phyloP scores from a whole-genome alignment of 768 basidiomycete genomes.

The Tephrocybe sp. region DNA sequence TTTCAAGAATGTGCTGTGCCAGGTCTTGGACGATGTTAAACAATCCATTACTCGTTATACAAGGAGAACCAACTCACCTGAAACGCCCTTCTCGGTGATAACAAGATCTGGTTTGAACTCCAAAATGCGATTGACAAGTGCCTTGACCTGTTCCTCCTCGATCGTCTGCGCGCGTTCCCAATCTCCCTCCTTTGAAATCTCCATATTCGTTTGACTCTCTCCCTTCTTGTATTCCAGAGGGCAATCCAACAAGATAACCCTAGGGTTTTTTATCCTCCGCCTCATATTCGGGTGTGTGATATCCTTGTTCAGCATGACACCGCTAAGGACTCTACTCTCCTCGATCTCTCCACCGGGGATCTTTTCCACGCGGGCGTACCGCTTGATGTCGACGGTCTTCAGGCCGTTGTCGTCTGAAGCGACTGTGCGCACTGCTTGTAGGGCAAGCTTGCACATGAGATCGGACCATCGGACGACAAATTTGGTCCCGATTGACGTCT shows the following conservation, averaged over 20 bases:
- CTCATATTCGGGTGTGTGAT: conserved; percentile 98
- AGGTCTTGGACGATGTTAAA: conserved; percentile 56
- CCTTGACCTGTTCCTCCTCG: conserved; percentile 96
- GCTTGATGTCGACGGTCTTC: conserved; percentile 95
- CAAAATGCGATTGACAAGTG: conserved; percentile 76
- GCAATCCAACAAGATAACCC: conserved; percentile 89
- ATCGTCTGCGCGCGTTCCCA: conserved; percentile 91
- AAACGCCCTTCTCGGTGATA: conserved; percentile 97
- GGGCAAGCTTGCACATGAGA: conserved; percentile 93
- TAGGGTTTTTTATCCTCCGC: conserved; percentile 82
- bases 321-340: conserved; percentile 78
- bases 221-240: conserved; percentile 99
- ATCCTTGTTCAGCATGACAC: conserved; percentile 98
- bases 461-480: conserved; percentile 96
- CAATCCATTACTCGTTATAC: background rate
- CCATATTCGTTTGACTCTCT: conserved; percentile 97
- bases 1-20: conserved; percentile 87
- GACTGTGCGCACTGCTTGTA: conserved; percentile 90
- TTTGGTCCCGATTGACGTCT: conserved; percentile 97
- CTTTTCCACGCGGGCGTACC: conserved; percentile 97
- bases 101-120: conserved; percentile 95
- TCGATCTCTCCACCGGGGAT: conserved; percentile 98
- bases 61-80: conserved; percentile 53
- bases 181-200: conserved; percentile 90
- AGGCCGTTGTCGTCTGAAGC: conserved; percentile 70